Conservation (phyloP, 176 grass and related monocot species). For the Rhynchospora tenuis region DNA sequence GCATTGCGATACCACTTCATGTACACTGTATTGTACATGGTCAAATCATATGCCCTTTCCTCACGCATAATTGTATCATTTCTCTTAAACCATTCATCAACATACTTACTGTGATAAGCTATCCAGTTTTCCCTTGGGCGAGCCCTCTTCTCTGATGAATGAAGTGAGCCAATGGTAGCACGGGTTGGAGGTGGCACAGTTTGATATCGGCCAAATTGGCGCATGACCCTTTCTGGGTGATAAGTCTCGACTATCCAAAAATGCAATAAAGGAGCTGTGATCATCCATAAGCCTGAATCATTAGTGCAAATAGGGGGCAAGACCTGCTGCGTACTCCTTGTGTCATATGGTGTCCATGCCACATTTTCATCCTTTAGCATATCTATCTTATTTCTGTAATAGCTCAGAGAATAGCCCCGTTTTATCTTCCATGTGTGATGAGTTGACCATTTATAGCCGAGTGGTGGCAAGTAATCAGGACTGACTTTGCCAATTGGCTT, state of each 20-base stretch:
- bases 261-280: conserved; percentile 12
- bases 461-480: background rate
- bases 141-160: background rate
- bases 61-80: background rate
- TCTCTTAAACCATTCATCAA: background rate
- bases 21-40: background rate
- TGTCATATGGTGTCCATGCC: conserved; percentile 13
- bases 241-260: conserved; percentile 21
- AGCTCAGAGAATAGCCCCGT: background rate
- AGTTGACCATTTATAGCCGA: conserved; percentile 18
- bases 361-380: background rate
- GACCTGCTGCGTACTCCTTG: background rate
- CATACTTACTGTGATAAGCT: background rate
- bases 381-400: conserved; percentile 20
- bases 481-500: background rate
- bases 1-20: conserved; percentile 12
- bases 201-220: conserved; percentile 10
- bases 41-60: conserved; percentile 12
- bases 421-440: background rate
- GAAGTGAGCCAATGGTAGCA: background rate
- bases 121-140: conserved; percentile 8
- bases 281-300: conserved; percentile 1
- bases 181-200: background rate
- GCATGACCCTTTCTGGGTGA: conserved; percentile 12
- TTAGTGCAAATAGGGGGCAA: conserved; percentile 9